Base-by-base conservation (phyloP, 352 stramenopile species). In the Blastocystis sp. region DNA sequence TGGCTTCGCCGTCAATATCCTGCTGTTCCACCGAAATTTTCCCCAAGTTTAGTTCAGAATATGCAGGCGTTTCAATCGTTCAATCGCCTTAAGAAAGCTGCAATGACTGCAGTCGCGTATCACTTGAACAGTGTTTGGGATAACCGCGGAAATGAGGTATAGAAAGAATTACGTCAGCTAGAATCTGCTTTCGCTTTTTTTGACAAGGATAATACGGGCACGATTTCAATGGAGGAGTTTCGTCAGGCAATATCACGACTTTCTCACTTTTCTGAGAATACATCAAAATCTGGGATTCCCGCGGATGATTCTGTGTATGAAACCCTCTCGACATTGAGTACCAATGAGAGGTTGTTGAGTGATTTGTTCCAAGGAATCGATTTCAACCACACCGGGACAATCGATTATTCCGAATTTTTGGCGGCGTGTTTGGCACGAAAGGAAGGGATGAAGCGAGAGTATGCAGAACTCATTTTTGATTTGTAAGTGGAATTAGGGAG, bases 371-470 rank as follows among this genome's bases (percentile, higher is more conserved):
- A 81, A 26, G 70, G 70, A 9, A 81, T 81, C 39, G 70, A 81
- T 24, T 81, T 81, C 70, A 81, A 81, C 30, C 53, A 81, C 43
- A 81, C 70, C 16, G 70, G 70, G 7, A 62, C 53, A 3, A 81
- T 81, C 50, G 70, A 81, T 41, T 81, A 81, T 24, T 81, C 70
- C 7, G 70, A 81, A n/a, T 81, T 81, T 39, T 63, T 81, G 43
- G 70, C 70, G 45, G 70, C 70, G 26, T 81, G 70, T 81, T 47
- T 81, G 43, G 70, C 70, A n/a, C 50, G 70, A 47, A 81, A 81
- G n/a, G 70, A 81, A 41, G 70, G 70, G 9, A 26, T 81, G 70
- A 81, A 81, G n/a, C 70, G 70, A 7, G 70, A 81, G 37, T 81
- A 81, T 34, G 70, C 70, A 16, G 70, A 81, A 20, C 54, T 81